These are phyloP conservation scores for Oryza nivara DNA, from an alignment of 176 grass and related monocot species.

Conservation along the genomic window DNA sequence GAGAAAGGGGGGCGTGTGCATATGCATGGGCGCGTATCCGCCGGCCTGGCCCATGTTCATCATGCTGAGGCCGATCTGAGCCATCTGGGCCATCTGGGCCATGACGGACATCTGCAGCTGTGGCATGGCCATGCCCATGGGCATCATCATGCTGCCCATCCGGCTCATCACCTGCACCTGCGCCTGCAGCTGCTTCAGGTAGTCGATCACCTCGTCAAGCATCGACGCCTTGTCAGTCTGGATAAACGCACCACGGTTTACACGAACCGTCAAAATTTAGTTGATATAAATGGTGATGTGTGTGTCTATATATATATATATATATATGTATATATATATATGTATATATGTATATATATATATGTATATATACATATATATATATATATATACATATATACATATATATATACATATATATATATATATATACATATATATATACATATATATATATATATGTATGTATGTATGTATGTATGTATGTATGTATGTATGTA, in stretches of 20 bases:
- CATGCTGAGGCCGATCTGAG: slow-evolving; percentile 69
- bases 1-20: slow-evolving; percentile 54
- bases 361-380: too few species aligned
- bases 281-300: too few species aligned
- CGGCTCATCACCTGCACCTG: slow-evolving; percentile 83
- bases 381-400: too few species aligned
- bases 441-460: too few species aligned
- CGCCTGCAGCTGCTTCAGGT: slow-evolving; percentile 92
- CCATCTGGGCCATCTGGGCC: slow-evolving; percentile 82
- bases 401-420: too few species aligned
- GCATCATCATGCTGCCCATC: slow-evolving; percentile 89
- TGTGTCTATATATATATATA: too few species aligned
- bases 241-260: neutral
- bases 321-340: too few species aligned
- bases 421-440: too few species aligned
- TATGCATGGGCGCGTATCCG: slow-evolving; percentile 43
- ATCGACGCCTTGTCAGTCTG: slow-evolving; percentile 98
- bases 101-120: slow-evolving; percentile 81
- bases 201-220: slow-evolving; percentile 95
- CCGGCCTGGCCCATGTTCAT: slow-evolving; percentile 57
- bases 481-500: too few species aligned
- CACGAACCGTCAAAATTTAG: too few species aligned
- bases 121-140: slow-evolving; percentile 74
- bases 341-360: too few species aligned
- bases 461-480: too few species aligned